These are phyloP conservation scores for Ceratonia siliqua DNA, from an alignment of 306 rosid genomes.

Conservation along the genomic window DNA sequence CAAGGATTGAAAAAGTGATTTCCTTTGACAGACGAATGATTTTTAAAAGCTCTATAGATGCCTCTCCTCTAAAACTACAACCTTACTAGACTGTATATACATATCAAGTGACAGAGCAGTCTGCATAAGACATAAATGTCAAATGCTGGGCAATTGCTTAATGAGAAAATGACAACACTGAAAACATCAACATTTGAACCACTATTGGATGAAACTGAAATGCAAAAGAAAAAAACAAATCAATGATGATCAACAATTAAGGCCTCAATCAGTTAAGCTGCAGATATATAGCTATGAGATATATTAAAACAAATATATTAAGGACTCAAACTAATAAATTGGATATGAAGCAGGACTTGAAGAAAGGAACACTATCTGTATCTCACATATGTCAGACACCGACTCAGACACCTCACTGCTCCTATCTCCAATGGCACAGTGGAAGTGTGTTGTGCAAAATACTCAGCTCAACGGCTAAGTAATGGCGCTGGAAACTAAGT, in stretches of 20 bases:
- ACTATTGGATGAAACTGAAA: not conserved
- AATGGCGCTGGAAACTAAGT: no score
- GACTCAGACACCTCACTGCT: no score
- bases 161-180: not conserved
- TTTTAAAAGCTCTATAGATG: not conserved
- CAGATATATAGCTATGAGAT: not conserved
- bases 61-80: slow-evolving; percentile 2
- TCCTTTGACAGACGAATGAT: not conserved
- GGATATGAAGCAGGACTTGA: no score
- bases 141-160: not conserved
- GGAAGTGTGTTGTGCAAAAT: no score
- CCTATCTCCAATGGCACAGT: no score
- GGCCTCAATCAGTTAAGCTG: not conserved
- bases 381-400: no score
- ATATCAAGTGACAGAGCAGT: not conserved
- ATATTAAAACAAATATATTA: not conserved
- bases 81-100: not conserved
- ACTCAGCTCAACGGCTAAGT: no score
- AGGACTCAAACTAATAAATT: not conserved
- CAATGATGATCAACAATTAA: not conserved
- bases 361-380: no score
- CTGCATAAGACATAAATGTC: slow-evolving; percentile 1
- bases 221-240: not conserved
- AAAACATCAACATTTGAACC: not conserved
- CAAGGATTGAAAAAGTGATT: not conserved